Percentiles rank a stretch among this genome's conserved stretches.
phyloP scores from a whole-genome alignment of 805 yeast genomes.

The Nadsonia fulvescens region DNA sequence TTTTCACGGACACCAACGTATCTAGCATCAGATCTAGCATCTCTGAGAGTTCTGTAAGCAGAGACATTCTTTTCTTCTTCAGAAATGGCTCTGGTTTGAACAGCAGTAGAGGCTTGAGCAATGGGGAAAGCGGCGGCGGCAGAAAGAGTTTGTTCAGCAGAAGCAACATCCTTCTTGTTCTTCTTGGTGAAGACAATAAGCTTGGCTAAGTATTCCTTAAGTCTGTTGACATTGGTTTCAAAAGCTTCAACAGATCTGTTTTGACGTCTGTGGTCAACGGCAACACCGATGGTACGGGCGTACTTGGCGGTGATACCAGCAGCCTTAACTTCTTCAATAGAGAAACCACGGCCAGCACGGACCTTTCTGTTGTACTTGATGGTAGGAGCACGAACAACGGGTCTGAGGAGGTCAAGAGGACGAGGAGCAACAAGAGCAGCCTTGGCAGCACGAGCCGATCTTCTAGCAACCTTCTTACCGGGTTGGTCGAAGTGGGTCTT shows the following conservation, averaged over 20 bases:
- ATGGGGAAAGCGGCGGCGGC: conserved; percentile 76
- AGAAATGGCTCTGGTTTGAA: conserved; percentile 74
- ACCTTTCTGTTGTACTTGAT: conserved; percentile 97
- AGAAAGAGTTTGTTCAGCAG: conserved; percentile 54
- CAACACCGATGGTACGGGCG: conserved; percentile 97
- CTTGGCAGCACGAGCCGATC: conserved; percentile 82
- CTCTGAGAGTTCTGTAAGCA: conserved; percentile 91
- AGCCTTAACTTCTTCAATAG: conserved; percentile 95
- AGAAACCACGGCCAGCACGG: conserved; percentile 99
- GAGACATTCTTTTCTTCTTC: conserved; percentile 45
- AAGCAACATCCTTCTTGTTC: conserved; percentile 37
- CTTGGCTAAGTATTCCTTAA: conserved; percentile 89
- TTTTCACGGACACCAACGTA: conserved; percentile 92
- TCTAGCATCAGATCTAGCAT: conserved; percentile 87
- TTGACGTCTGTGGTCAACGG: conserved; percentile 99
- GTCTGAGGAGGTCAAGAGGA: conserved; percentile 92
- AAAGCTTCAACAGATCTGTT: conserved; percentile 94
- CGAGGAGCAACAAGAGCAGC: conserved; percentile 95
- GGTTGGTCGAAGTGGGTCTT: conserved; percentile 99
- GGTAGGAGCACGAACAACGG: conserved; percentile 97
- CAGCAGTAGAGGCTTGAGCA: conserved; percentile 54
- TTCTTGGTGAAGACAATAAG: conserved; percentile 91
- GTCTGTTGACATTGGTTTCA: conserved; percentile 88
- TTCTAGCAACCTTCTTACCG: conserved; percentile 96
- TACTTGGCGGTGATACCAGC: conserved; percentile 85